Evolutionary conservation across 495 filamentous ascomycete species (phyloP), one percentile per base, ranked within the genome.

Genomic region (Lasiosphaeria ovina): DNA sequence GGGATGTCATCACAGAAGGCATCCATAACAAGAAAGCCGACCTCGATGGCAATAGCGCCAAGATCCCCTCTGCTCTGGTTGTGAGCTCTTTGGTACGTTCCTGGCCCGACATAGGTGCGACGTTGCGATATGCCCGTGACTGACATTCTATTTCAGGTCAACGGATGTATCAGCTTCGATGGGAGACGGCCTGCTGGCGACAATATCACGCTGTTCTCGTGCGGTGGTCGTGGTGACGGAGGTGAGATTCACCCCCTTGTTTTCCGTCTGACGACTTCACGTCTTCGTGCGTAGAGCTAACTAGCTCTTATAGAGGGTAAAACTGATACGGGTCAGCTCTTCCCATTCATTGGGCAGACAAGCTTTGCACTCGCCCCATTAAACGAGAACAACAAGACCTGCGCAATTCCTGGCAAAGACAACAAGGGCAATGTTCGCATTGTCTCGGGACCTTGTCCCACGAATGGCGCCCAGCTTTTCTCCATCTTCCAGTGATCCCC

Each of bases 151-250:
- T 16, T 42, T 10, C 6, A 72, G 69, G 82, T 70, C 33, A 72
- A 83, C 33, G 81, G 81, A 10, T 84, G 81, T 49, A 63, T 84
- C 24, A 80, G 76, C 62, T 79, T 82, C 51, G 80, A 84, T 58
- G 65, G 68, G 9, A 65, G 80, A 33, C 66, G 80, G 34, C 62
- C 66, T 10, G 66, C 67, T 0, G 77, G 76, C 3, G 79, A 82
- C 51, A 80, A 74, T 0, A 80, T 84, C 32, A 76, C 66, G 3
- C 57, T 84, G 31, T 84, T 84, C 62, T 78, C 77, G 4, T 84
- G 81, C 52, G 81, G 81, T 59, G 81, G 81, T 4, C 72, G 81
- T 36, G 81, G 76, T 17, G 79, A 77, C 61, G 81, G 81, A 45
- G 66, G 77, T 77, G 63, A 54, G 76, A 72, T 14, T 10, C 11